Evolutionary conservation across 2,329 filamentous ascomycete species (phyloP).

Genomic region (Diaporthe sp.): DNA sequence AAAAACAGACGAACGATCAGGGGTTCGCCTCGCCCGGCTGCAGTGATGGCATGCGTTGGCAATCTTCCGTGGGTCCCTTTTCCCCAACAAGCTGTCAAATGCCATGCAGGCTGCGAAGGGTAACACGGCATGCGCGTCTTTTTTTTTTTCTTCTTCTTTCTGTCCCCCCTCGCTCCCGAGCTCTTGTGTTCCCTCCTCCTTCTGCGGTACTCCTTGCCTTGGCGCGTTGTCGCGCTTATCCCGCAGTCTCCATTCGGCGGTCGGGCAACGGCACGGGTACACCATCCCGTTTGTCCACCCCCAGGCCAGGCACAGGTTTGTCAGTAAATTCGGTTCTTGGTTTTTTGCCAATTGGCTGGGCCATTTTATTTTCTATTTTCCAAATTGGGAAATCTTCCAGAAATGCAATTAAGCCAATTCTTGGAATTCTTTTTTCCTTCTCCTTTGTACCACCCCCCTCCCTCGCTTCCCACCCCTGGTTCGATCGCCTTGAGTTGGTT

Average conservation of each 20-base stretch:
- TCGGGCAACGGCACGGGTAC: neutral
- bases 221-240: constrained; percentile 18
- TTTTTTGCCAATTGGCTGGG: neutral
- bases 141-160: neutral
- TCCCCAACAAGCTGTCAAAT: constrained; percentile 11
- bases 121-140: neutral
- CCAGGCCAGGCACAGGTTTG: neutral
- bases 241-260: constrained; percentile 12
- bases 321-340: neutral
- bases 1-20: constrained; percentile 6
- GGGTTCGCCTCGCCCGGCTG: neutral
- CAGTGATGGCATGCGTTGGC: neutral
- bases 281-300: neutral
- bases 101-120: neutral
- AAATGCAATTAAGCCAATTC: neutral
- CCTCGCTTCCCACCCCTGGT: neutral
- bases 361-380: neutral
- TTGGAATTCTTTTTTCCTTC: neutral
- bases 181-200: neutral
- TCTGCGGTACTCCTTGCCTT: neutral
- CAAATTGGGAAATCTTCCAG: constrained; percentile 29
- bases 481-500: neutral
- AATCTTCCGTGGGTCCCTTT: neutral
- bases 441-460: neutral
- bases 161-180: neutral